Percentiles rank a stretch among this genome's conserved stretches.
Conservation (phyloP, 805 yeast genomes). For the Candida ponderosae region DNA sequence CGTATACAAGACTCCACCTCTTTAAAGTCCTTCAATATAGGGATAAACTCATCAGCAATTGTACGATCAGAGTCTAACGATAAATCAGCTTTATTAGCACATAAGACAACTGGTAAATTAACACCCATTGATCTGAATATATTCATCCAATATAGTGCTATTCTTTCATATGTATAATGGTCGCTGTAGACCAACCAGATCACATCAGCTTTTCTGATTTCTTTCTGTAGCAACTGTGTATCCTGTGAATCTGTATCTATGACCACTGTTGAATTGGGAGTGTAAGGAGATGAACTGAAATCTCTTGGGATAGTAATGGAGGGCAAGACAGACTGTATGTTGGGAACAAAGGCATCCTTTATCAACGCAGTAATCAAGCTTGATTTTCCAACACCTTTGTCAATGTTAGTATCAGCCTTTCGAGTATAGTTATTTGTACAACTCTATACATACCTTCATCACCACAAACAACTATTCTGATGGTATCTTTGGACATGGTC, state of each 20-base stretch:
- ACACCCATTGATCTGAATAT: constrained; percentile 89
- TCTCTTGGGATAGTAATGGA: constrained; percentile 78
- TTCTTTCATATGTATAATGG: constrained; percentile 89
- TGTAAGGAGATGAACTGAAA: constrained; percentile 48
- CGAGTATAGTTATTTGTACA: no score
- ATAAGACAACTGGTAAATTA: constrained; percentile 84
- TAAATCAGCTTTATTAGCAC: constrained; percentile 73
- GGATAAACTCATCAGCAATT: constrained; percentile 74
- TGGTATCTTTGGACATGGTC: constrained; percentile 37
- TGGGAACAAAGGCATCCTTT: constrained; percentile 73
- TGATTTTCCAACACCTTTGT: constrained; percentile 62
- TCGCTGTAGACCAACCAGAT: constrained; percentile 93
- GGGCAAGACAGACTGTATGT: constrained; percentile 71
- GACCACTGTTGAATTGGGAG: constrained; percentile 60
- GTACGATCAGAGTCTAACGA: constrained; percentile 35
- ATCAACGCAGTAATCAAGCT: constrained; percentile 72
- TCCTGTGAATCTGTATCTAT: constrained; percentile 78
- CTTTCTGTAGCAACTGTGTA: constrained; percentile 50
- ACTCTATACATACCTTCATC: constrained; percentile 55
- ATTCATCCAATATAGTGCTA: constrained; percentile 92
- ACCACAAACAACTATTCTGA: constrained; percentile 87
- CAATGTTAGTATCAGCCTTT: constrained; percentile 3
- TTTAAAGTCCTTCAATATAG: constrained; percentile 81
- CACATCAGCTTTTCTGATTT: constrained; percentile 79
- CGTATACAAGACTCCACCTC: constrained; percentile 90